These are phyloP conservation scores for Aspergillus sp. DNA, from an alignment of 2,329 filamentous ascomycete genomes.

Conservation along the genomic window DNA sequence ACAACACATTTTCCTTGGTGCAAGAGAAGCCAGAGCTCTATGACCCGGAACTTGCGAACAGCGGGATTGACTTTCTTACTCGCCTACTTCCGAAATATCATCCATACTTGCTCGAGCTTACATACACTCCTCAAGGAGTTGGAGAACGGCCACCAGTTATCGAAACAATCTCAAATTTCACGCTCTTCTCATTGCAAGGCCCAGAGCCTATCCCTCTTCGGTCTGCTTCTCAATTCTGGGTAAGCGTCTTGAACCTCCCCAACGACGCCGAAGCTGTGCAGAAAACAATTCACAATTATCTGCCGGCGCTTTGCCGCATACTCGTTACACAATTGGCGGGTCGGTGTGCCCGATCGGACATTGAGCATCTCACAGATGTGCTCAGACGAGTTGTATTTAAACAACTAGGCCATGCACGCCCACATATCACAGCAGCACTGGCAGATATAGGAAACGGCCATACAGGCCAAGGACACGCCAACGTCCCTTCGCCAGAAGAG, in stretches of 20 bases:
- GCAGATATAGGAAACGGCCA: conserved; percentile 26
- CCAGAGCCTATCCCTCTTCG: conserved; percentile 49
- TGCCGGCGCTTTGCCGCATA: conserved; percentile 39
- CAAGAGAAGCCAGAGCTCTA: conserved; percentile 34
- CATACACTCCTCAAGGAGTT: conserved; percentile 21
- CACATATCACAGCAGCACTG: conserved; percentile 37
- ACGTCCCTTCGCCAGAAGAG: conserved; percentile 33
- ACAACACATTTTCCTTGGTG: conserved; percentile 39
- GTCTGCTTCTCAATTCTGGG: conserved; percentile 46
- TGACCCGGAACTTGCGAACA: conserved; percentile 45
- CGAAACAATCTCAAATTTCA: conserved; percentile 40
- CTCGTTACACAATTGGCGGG: conserved; percentile 44
- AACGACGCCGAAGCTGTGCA: conserved; percentile 26
- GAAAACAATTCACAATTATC: conserved; percentile 34
- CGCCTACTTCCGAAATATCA: conserved; percentile 45
- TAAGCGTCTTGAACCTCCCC: conserved; percentile 38
- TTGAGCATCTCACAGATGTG: conserved; percentile 42
- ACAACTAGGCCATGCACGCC: conserved; percentile 40
- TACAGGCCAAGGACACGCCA: conserved; percentile 20
- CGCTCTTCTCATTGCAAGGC: conserved; percentile 40
- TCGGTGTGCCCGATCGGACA: conserved; percentile 46
- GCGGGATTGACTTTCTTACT: conserved; percentile 46
- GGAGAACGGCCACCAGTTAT: conserved; percentile 29
- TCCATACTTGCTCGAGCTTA: conserved; percentile 37
- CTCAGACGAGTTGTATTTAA: conserved; percentile 44